These are phyloP conservation scores for Ustulina deusta DNA, from an alignment of 2,329 filamentous ascomycete genomes.

Conservation along the genomic window DNA sequence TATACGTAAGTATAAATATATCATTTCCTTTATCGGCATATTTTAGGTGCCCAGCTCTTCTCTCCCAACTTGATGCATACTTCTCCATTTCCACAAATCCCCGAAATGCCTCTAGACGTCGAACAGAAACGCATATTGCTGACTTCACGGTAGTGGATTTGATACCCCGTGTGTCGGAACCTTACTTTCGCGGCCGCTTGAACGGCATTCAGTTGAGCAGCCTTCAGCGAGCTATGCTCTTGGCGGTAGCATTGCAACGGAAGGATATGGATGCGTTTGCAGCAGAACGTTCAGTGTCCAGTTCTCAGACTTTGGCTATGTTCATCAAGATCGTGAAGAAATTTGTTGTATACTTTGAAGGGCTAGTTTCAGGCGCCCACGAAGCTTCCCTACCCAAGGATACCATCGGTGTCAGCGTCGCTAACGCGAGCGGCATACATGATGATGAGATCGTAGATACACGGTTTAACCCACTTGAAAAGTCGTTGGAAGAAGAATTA, in stretches of 20 bases:
- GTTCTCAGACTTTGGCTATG: constrained; percentile 89
- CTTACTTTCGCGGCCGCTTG: constrained; percentile 88
- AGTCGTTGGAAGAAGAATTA: constrained; percentile 82
- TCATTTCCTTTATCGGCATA: neutral
- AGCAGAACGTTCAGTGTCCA: constrained; percentile 78
- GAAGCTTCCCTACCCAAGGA: constrained; percentile 73
- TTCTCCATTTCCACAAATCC: neutral
- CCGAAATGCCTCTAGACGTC: neutral
- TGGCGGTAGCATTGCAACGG: constrained; percentile 91
- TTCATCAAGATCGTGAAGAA: constrained; percentile 97
- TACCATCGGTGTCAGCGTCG: constrained; percentile 68
- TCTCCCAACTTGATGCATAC: neutral
- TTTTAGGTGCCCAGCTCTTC: neutral
- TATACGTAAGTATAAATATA: constrained; percentile 61
- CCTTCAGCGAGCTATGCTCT: constrained; percentile 87
- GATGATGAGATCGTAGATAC: constrained; percentile 75
- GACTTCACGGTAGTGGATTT: constrained; percentile 73
- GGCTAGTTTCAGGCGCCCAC: constrained; percentile 79
- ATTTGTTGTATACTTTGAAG: constrained; percentile 81
- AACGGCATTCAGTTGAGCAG: constrained; percentile 76
- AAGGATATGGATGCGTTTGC: constrained; percentile 87
- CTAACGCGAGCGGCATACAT: constrained; percentile 72
- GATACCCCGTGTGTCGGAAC: constrained; percentile 80
- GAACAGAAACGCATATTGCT: constrained; percentile 2
- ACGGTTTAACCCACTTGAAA: constrained; percentile 77